phyloP scores from a whole-genome alignment of 169 alveolate genomes.

The Eimeria zaria region DNA sequence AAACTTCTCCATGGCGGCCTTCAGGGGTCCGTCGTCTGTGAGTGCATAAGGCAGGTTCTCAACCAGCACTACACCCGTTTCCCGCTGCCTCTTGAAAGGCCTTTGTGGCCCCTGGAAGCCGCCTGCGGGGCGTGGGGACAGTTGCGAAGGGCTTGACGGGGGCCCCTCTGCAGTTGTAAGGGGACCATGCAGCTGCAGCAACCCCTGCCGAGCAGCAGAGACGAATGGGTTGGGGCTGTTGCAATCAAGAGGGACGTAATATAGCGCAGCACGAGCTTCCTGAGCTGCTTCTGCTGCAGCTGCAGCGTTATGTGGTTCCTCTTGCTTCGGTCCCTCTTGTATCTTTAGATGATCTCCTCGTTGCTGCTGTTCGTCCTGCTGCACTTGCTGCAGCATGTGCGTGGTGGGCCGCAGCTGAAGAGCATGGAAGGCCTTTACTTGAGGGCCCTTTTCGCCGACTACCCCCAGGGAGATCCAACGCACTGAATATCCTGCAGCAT shows the following conservation, averaged over 20 bases:
- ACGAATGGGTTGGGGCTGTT: conserved; percentile 44
- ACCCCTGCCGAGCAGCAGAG: conserved; percentile 5
- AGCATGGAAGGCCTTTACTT: conserved; percentile 77
- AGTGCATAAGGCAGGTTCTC: conserved; percentile 80
- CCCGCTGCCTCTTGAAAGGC: conserved; percentile 54
- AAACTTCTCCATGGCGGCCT: conserved; percentile 64
- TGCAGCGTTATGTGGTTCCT: neutral
- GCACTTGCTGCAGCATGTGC: conserved; percentile 15
- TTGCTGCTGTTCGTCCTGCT: conserved; percentile 31
- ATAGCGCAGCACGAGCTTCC: conserved; percentile 69
- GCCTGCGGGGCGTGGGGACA: neutral
- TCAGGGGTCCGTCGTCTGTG: conserved; percentile 49
- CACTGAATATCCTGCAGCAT: conserved; percentile 67
- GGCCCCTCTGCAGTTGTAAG: neutral
- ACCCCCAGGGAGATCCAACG: conserved; percentile 69
- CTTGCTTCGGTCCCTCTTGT: neutral
- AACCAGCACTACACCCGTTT: conserved; percentile 76
- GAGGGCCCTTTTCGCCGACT: conserved; percentile 74
- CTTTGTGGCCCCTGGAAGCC: conserved; percentile 60
- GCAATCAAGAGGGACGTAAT: conserved; percentile 1
- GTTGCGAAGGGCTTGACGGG: neutral
- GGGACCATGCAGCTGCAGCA: conserved; percentile 27
- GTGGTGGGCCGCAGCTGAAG: conserved; percentile 78
- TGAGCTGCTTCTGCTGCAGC: conserved; percentile 7
- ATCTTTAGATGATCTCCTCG: neutral